Conservation (phyloP, 164 flowering plant species). For the Protea cynaroides region DNA sequence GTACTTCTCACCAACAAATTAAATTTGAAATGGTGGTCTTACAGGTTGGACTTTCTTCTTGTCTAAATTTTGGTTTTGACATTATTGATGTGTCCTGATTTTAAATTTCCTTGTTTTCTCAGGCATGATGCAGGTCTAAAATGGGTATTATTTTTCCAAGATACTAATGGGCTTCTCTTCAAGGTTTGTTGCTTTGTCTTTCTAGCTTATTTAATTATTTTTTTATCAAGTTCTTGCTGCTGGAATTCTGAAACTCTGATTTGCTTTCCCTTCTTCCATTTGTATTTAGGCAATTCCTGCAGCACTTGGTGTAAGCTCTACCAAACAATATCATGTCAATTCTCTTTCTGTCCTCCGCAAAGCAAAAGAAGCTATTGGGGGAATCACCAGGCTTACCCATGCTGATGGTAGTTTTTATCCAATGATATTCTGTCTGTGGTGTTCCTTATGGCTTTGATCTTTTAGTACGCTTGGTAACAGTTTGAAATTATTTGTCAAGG, state of each 20-base stretch:
- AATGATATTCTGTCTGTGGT: background rate
- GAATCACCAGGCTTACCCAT: conserved; percentile 93
- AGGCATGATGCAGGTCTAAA: conserved; percentile 83
- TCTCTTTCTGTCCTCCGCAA: conserved; percentile 98
- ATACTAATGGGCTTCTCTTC: conserved; percentile 95
- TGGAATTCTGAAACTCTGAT: conserved; percentile 4
- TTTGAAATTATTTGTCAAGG: no score
- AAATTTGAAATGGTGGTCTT: background rate
- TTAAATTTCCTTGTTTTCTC: conserved; percentile 7
- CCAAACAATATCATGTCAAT: conserved; percentile 78
- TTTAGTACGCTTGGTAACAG: no score
- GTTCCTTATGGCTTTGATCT: no score
- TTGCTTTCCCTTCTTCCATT: conserved; percentile 6
- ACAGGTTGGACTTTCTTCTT: background rate
- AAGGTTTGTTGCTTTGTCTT: conserved; percentile 42
- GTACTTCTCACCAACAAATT: background rate
- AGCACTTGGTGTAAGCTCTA: conserved; percentile 84
- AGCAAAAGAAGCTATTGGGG: conserved; percentile 99
- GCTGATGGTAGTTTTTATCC: conserved; percentile 55
- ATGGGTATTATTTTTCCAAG: conserved; percentile 99
- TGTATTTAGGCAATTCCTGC: conserved; percentile 84
- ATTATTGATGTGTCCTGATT: background rate
- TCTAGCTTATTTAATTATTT: background rate
- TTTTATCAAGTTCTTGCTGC: conserved; percentile 1
- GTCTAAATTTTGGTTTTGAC: background rate